Base-by-base conservation (phyloP, 306 rosid genomes). In the Quercus robur region DNA sequence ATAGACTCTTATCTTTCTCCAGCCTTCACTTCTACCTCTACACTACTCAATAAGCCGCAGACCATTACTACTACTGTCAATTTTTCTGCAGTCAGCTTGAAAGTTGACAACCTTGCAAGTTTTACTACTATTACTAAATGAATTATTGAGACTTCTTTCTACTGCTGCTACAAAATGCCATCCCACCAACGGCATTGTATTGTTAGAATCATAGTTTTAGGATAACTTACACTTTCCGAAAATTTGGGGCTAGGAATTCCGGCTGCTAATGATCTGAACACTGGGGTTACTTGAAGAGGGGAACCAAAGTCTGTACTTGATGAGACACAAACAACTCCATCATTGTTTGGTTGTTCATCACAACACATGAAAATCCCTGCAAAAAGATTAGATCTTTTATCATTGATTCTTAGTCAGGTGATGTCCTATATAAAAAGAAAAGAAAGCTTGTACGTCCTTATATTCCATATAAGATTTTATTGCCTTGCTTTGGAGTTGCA, bases 221-320 rank as follows among this genome's bases (percentile, higher is more conserved):
- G 79, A 74, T 74, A 80, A 88, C 99, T 96, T 90, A 96, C 99
- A 84, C 99, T 93, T 84, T 96, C 99, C 63, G 99, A 96, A 86
- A 96, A 96, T 75, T 93, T 91, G 49, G 99, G 98, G 87, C 98
- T 96, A 35, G 97, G 99, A 78, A 96, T 93, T 87, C 94, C 98
- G 46, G 98, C 97, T 79, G 97, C 92, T 82, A 91, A 90, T 87
- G 97, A 96, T 86, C 97, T 89, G 89, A 96, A 96, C 70, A 91
- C 55, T 52, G 99, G 98, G 38, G 92, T 92, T 76, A 96, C 98
- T 77, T 90, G 94, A 86, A 84, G 82, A 77, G 99, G 98, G 54
- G 99, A 96, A 81, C 85, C 81, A 74, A 96, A 96, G 77, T 86
- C 96, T 18, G 84, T 52, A 81, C 82, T 83, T 70, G 94, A 90